Percentiles rank a stretch among this genome's conserved stretches.
Evolutionary conservation across 108 stramenopile species (phyloP).

Genomic region (Cyclotella distinguenda): DNA sequence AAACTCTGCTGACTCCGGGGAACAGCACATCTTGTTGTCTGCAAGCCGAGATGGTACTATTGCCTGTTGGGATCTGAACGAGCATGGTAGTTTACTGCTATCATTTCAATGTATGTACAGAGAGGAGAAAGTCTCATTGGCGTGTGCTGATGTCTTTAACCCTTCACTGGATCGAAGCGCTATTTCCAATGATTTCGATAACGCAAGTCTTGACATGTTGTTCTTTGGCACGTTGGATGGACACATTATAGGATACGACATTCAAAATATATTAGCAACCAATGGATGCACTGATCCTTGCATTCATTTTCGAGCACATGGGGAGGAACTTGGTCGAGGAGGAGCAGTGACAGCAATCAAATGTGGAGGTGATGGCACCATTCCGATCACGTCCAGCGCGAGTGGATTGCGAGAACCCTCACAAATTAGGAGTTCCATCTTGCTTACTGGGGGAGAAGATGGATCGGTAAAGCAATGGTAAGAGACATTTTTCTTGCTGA

Average conservation of each 20-base stretch:
- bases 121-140: constrained; percentile 18
- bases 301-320: constrained; percentile 54
- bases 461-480: constrained; percentile 67
- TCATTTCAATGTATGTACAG: constrained; percentile 28
- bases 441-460: constrained; percentile 62
- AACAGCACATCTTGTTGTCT: constrained; percentile 53
- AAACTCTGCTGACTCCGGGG: constrained; percentile 8
- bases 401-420: constrained; percentile 1
- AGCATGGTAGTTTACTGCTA: constrained; percentile 45
- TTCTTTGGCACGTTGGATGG: constrained; percentile 54
- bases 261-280: constrained; percentile 25
- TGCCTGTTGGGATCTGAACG: constrained; percentile 54
- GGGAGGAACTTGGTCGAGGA: constrained; percentile 33
- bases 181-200: neutral
- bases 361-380: constrained; percentile 53
- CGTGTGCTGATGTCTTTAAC: constrained; percentile 53
- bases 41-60: constrained; percentile 54
- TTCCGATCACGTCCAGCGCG: constrained; percentile 13
- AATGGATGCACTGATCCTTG: constrained; percentile 36
- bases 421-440: constrained; percentile 27
- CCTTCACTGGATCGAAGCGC: constrained; percentile 22
- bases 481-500: neutral
- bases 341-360: constrained; percentile 54
- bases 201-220: constrained; percentile 19
- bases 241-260: constrained; percentile 44